These are phyloP conservation scores for Solanum corneliomulleri DNA, from an alignment of 257 asterid species.

Conservation along the genomic window DNA sequence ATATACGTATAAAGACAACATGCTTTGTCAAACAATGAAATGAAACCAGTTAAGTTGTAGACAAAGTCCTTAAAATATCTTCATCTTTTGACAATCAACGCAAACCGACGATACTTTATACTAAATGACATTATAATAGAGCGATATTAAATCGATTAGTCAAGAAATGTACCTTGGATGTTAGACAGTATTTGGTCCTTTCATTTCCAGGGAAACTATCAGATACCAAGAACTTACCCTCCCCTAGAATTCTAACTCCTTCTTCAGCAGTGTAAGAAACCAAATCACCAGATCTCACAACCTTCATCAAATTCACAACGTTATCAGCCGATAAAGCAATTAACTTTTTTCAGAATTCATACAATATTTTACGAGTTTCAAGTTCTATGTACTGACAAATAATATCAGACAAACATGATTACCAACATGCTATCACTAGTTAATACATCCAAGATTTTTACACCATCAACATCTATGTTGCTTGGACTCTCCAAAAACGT, in stretches of 20 bases:
- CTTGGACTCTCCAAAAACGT: neutral
- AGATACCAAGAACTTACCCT: constrained; percentile 63
- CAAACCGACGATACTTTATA: neutral
- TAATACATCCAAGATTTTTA: neutral
- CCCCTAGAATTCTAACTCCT: constrained; percentile 74
- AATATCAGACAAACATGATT: neutral
- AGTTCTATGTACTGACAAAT: neutral
- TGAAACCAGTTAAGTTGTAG: neutral
- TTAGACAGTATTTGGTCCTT: constrained; percentile 77
- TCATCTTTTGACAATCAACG: neutral
- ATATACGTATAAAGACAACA: neutral
- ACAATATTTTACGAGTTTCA: neutral
- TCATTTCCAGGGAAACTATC: constrained; percentile 89
- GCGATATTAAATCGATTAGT: neutral
- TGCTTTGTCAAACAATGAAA: neutral
- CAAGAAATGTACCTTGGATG: constrained; percentile 44
- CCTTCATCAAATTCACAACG: constrained; percentile 8
- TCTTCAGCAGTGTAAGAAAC: constrained; percentile 82
- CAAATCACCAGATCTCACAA: constrained; percentile 46
- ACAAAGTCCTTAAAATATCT: neutral
- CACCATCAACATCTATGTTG: neutral
- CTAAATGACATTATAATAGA: neutral
- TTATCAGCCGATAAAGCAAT: neutral
- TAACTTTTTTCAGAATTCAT: neutral
- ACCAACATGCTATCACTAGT: neutral